Evolutionary conservation across 495 filamentous ascomycete genomes (phyloP).

Genomic region (Penicillium manginii): DNA sequence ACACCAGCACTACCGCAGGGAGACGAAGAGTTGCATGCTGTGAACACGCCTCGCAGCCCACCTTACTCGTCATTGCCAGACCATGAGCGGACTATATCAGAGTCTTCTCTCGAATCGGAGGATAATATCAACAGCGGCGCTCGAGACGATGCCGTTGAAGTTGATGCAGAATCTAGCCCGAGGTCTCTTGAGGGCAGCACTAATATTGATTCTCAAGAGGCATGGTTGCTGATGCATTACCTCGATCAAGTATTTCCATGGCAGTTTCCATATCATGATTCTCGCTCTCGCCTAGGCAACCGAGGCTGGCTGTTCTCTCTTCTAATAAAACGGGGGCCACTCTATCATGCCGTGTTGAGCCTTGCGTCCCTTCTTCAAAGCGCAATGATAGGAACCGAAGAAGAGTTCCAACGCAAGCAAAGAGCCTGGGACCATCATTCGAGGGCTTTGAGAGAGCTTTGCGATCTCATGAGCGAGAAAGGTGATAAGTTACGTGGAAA

Average conservation of each 20-base stretch:
- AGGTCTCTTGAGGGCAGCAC: neutral
- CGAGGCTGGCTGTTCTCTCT: slow-evolving; percentile 12
- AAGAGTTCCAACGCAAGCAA: slow-evolving; percentile 11
- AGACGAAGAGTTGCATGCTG: neutral
- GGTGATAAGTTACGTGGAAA: slow-evolving; percentile 9
- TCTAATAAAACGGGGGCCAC: slow-evolving; percentile 10
- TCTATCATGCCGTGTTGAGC: slow-evolving; percentile 9
- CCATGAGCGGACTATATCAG: neutral
- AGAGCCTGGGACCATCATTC: slow-evolving; percentile 10
- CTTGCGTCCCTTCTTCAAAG: slow-evolving; percentile 11
- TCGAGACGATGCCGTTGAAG: neutral
- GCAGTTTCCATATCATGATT: slow-evolving; percentile 10
- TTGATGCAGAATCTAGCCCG: neutral
- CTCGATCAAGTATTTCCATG: slow-evolving; percentile 21
- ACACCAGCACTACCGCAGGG: neutral
- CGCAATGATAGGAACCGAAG: slow-evolving; percentile 5
- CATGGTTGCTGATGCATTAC: slow-evolving; percentile 22
- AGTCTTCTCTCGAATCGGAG: neutral
- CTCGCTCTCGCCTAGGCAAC: slow-evolving; percentile 7
- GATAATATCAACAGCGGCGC: neutral
- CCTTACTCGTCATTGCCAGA: neutral
- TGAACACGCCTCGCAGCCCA: slow-evolving; percentile 2
- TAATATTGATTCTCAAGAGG: slow-evolving; percentile 14
- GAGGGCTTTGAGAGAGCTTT: slow-evolving; percentile 5
- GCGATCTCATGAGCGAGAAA: slow-evolving; percentile 14